Base-by-base conservation (phyloP, 1,284 basidiomycete species). In the Vanrija sp. region DNA sequence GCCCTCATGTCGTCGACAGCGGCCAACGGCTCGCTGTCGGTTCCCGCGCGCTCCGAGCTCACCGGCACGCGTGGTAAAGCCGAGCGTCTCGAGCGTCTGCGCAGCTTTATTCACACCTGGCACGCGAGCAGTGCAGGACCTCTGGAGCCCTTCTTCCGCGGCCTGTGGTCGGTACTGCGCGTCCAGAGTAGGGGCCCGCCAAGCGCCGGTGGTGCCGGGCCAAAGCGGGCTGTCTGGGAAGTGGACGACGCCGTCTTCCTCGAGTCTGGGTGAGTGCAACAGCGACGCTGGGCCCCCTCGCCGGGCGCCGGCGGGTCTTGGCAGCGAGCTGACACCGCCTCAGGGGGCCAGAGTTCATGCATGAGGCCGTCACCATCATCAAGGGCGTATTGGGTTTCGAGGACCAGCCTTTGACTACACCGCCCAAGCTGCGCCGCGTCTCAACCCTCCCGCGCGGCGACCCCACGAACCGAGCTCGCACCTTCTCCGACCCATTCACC, bases 161-260 rank as follows among this genome's bases (percentile, higher is more conserved):
- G 67, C 1, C 55, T 76, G 5, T 74, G 66, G 63, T 65, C 64
- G 1, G 64, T 58, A 2, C 44, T 74, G 25, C 56, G 67, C 6
- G 57, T 65, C 18, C 73, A 75, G 61, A 70, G 69, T 49, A 52
- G 72, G 21, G 66, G 66, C 4, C 59, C 62, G 10, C 19, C 48
- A 14, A 49, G 43, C 15, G 55, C 57, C 19, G 67, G 69, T 8
- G 71, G 71, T 16, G 67, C 61, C 2, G 71, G 73, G 6, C 50
- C 48, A 3, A 50, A 42, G 19, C 51, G 73, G 5, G 65, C 74
- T 1, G 67, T 72, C 6, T 76, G 74, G 74, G 74, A 76, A 55
- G 55, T 76, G 9, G 72, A 76, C 60, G 74, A 76, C 65, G 74
- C 74, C 5, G 69, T 76, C 3, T 73, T 74, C 52, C 58, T 73